A percentile compares a stretch with the other conserved stretches of the same genome.
These are phyloP conservation scores for Sporisorium exsertum DNA, from an alignment of 1,284 basidiomycete species.

Conservation along the genomic window DNA sequence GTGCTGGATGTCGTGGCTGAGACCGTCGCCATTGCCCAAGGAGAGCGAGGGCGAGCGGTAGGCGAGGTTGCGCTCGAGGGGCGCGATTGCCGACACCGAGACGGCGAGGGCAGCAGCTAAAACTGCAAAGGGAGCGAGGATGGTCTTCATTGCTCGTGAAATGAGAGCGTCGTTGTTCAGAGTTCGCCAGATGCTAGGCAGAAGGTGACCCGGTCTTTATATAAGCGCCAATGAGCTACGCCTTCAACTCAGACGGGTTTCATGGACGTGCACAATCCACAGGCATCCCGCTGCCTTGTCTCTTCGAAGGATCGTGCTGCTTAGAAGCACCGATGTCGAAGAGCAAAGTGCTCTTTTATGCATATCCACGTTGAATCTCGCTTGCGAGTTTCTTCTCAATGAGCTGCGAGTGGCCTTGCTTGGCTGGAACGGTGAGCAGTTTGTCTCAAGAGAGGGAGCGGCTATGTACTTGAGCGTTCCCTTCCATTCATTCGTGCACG, in stretches of 20 bases:
- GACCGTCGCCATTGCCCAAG: conserved; percentile 35
- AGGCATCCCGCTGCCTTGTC: neutral
- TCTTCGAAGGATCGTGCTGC: neutral
- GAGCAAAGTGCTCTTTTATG: neutral
- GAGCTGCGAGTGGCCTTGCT: neutral
- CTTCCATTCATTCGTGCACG: neutral
- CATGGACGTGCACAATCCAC: neutral
- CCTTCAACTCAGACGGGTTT: neutral
- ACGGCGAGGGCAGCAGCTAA: conserved; percentile 32
- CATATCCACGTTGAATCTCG: conserved; percentile 4
- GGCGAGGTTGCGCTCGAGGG: conserved; percentile 56
- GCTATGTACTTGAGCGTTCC: conserved; percentile 4
- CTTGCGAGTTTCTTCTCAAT: conserved; percentile 4
- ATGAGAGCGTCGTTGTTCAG: neutral
- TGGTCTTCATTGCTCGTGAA: conserved; percentile 28
- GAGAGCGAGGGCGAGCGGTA: conserved; percentile 54
- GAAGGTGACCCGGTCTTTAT: too few relatives aligned
- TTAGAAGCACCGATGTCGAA: too few relatives aligned
- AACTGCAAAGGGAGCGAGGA: conserved; percentile 26
- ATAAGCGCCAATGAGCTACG: neutral
- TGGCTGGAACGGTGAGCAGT: neutral
- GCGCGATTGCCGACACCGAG: conserved; percentile 45
- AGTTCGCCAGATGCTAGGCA: neutral
- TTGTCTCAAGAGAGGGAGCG: neutral
- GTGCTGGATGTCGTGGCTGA: conserved; percentile 48